A percentile compares a stretch with the other conserved stretches of the same genome.
These are phyloP conservation scores for Trichoderma orchidacearum DNA, from an alignment of 495 filamentous ascomycete genomes.

Conservation along the genomic window DNA sequence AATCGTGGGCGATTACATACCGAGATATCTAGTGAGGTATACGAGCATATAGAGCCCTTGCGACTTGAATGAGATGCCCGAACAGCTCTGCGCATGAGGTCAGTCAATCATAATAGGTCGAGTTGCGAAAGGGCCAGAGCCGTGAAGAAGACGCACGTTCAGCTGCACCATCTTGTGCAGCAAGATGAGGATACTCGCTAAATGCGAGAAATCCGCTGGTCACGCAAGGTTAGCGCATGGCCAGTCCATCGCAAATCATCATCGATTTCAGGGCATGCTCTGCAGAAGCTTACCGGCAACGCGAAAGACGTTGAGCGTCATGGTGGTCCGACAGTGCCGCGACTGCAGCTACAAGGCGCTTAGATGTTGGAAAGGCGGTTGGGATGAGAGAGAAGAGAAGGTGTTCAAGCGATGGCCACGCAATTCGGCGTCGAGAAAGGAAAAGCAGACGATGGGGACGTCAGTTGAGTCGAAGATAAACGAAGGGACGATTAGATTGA, in stretches of 20 bases:
- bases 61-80: constrained; percentile 96
- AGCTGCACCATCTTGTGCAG: constrained; percentile 90
- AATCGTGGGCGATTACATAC: constrained; percentile 37
- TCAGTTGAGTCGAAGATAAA: not conserved
- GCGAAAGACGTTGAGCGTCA: constrained; percentile 79
- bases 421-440: not conserved
- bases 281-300: constrained; percentile 49
- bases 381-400: not conserved
- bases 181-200: constrained; percentile 86
- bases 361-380: not conserved
- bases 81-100: constrained; percentile 57
- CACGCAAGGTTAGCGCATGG: not conserved
- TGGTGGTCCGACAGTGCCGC: constrained; percentile 4
- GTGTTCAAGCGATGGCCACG: not conserved
- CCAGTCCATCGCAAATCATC: constrained; percentile 3
- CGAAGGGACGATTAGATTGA: not conserved
- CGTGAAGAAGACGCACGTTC: constrained; percentile 42
- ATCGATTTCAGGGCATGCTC: constrained; percentile 2
- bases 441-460: constrained; percentile 1
- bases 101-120: not conserved
- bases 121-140: constrained; percentile 5
- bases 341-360: not conserved
- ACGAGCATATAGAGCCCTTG: constrained; percentile 88
- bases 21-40: constrained; percentile 84
- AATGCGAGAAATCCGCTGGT: constrained; percentile 84